Evolutionary conservation across 768 basidiomycete species (phyloP).

Genomic region (Naematelia encephala): DNA sequence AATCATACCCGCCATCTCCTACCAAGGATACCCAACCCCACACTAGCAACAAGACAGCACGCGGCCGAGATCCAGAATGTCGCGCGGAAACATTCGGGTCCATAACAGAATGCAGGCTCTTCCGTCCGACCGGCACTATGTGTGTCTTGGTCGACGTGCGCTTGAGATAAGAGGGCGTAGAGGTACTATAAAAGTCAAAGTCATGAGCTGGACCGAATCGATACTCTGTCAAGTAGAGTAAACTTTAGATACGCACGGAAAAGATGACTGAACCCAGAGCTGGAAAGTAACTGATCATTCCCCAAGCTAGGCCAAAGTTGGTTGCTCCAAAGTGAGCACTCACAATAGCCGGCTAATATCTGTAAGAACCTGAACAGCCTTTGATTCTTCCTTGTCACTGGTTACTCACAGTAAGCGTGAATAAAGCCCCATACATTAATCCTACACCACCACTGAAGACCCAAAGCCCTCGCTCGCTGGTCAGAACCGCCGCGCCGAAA

Average conservation of each 20-base stretch:
- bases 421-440: constrained; percentile 45
- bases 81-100: constrained; percentile 38
- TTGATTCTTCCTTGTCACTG: neutral
- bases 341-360: constrained; percentile 49
- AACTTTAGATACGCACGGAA: constrained; percentile 31
- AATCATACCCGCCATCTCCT: constrained; percentile 42
- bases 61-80: constrained; percentile 41
- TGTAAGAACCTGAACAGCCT: no score
- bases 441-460: constrained; percentile 46
- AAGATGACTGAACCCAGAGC: constrained; percentile 46
- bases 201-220: neutral
- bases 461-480: constrained; percentile 37
- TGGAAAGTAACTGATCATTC: constrained; percentile 49
- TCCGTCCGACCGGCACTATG: neutral
- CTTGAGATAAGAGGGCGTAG: constrained; percentile 38
- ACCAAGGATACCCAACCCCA: constrained; percentile 38
- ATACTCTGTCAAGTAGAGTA: neutral
- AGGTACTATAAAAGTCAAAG: constrained; percentile 42
- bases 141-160: constrained; percentile 11
- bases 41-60: constrained; percentile 29
- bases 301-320: constrained; percentile 50
- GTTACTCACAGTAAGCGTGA: constrained; percentile 47
- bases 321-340: constrained; percentile 49
- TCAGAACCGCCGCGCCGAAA: constrained; percentile 32
- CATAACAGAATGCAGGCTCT: constrained; percentile 28